phyloP scores from a whole-genome alignment of 2,329 filamentous ascomycete genomes.

The Cyphellophora europaea region DNA sequence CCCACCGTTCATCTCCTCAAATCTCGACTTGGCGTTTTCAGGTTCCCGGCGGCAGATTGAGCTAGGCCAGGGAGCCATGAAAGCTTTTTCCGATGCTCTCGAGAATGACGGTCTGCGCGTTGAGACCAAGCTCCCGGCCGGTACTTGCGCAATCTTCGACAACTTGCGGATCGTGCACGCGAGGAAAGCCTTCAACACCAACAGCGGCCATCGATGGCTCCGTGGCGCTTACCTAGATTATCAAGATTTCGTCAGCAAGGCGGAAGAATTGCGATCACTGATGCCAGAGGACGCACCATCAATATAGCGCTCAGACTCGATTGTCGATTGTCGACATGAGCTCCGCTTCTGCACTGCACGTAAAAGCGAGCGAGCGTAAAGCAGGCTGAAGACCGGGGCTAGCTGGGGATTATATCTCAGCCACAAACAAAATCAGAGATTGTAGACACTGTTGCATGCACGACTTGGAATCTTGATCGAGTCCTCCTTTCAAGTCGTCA shows the following conservation, averaged over 20 bases:
- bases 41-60: neutral
- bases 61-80: slow-evolving; percentile 33
- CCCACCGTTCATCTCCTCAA: slow-evolving; percentile 52
- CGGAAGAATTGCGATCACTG: slow-evolving; percentile 4
- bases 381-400: too few relatives aligned
- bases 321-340: too few relatives aligned
- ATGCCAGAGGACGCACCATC: slow-evolving; percentile 8
- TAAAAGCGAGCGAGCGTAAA: too few relatives aligned
- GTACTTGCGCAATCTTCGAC: slow-evolving; percentile 89
- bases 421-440: too few relatives aligned
- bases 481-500: too few relatives aligned
- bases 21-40: slow-evolving; percentile 1
- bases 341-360: too few relatives aligned
- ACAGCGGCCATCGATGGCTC: slow-evolving; percentile 64
- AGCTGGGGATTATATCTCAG: too few relatives aligned
- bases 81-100: slow-evolving; percentile 51
- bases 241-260: slow-evolving; percentile 43
- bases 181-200: slow-evolving; percentile 60
- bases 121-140: slow-evolving; percentile 64
- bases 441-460: too few relatives aligned
- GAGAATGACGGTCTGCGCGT: slow-evolving; percentile 52
- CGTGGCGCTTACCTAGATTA: slow-evolving; percentile 74
- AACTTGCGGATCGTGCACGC: slow-evolving; percentile 79
- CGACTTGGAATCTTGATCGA: too few relatives aligned
- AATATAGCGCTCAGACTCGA: too few relatives aligned